Base-by-base conservation (phyloP, 495 filamentous ascomycete species). In the Daldinia grandis region DNA sequence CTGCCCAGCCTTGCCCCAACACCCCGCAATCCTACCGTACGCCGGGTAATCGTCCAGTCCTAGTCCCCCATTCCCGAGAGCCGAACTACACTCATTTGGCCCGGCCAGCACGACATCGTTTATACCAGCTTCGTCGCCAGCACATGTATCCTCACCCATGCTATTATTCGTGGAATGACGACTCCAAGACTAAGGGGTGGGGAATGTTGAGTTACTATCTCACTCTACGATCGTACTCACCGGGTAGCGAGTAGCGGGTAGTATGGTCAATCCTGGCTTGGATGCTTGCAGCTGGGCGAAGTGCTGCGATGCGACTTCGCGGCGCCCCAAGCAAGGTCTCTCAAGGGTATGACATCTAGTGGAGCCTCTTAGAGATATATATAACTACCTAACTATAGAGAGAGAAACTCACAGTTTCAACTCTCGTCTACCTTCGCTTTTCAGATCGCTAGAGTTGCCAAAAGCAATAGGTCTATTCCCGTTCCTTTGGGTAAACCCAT, bases 101-200 rank as follows among this genome's bases (percentile, higher is more conserved):
- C 68, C 27, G 19, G 57, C 28, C 27, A 66, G 51, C 68, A 71
- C 68, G 68, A 66, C 68, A 71, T 71, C 63, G 25, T 66, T 66
- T 28, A 66, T 64, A 71, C 62, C 58, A 28, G 19, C 62, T 40
- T 54, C 28, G 37, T 53, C 14, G n/a, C 17, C 19, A 31, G 58
- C 25, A 14, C 5, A 42, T 58, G 3, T 62, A 27, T 27, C 25
- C 19, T 63, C 54, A 15, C 31, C 6, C 24, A 60, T 62, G 33
- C 19, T 53, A 15, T 53, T 30, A 63, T 71, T 71, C 58, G 63
- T 59, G 58, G 68, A 33, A 40, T 62, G 21, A 10, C n/a, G n/a
- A 27, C 37, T 58, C 33, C 58, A 66, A 54, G 37, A 51, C 25
- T 15, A 44, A 14, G 12, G 35, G 62, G 68, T 49, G 58, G 63